These are phyloP conservation scores for Cladosporium cucumerinum DNA, from an alignment of 2,329 filamentous ascomycete species.

Conservation along the genomic window DNA sequence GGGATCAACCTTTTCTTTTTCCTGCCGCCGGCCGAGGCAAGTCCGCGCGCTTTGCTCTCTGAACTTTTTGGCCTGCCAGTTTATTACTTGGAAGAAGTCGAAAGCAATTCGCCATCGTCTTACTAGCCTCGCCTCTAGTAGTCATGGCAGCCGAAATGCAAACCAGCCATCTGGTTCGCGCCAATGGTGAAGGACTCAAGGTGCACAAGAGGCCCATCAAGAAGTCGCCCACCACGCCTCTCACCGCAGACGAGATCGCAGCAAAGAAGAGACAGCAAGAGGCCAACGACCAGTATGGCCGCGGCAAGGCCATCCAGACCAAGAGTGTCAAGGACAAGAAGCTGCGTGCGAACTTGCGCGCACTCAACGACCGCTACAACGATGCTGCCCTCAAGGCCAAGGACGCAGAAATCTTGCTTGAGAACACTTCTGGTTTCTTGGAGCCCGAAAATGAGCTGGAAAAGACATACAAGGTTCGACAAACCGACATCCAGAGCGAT, in stretches of 20 bases:
- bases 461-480: slow-evolving; percentile 85
- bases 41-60: background rate
- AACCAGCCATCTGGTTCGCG: slow-evolving; percentile 28
- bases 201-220: slow-evolving; percentile 22
- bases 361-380: slow-evolving; percentile 77
- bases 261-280: slow-evolving; percentile 34
- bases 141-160: slow-evolving; percentile 19
- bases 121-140: background rate
- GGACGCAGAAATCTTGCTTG: slow-evolving; percentile 90
- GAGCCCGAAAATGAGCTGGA: slow-evolving; percentile 87
- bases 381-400: slow-evolving; percentile 79
- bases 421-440: slow-evolving; percentile 80
- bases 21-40: background rate
- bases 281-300: slow-evolving; percentile 65
- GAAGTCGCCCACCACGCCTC: slow-evolving; percentile 27
- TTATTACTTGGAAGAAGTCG: background rate
- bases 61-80: slow-evolving; percentile 11
- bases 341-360: slow-evolving; percentile 72
- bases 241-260: slow-evolving; percentile 33
- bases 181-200: slow-evolving; percentile 27
- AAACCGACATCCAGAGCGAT: slow-evolving; percentile 74
- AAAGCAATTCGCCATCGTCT: background rate
- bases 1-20: background rate
- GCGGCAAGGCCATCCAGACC: slow-evolving; percentile 71
- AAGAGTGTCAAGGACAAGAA: slow-evolving; percentile 85